Conservation (phyloP, 2,329 filamentous ascomycete species). For the Talaromyces sp. region DNA sequence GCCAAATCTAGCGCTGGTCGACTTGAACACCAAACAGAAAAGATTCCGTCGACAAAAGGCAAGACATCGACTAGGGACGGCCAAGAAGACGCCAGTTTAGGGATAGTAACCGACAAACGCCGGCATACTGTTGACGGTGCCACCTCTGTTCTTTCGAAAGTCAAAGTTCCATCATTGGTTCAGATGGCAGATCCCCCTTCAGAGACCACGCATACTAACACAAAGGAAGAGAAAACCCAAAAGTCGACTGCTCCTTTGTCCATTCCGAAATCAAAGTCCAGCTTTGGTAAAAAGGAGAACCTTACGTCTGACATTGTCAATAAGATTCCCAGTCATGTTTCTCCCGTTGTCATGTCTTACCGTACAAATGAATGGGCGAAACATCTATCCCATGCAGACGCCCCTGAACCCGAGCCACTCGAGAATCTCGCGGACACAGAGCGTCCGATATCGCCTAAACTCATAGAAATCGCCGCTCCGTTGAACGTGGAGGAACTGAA, state of each 20-base stretch:
- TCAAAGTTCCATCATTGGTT: conserved; percentile 3
- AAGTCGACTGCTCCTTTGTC: neutral
- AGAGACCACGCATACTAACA: neutral
- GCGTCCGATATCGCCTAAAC: conserved; percentile 13
- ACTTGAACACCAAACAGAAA: neutral
- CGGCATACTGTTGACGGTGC: conserved; percentile 13
- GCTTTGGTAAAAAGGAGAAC: conserved; percentile 26
- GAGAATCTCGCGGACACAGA: conserved; percentile 30
- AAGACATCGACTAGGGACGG: neutral
- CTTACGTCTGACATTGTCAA: conserved; percentile 46
- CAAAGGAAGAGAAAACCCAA: neutral
- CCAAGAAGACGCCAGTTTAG: neutral
- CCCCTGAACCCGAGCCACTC: conserved; percentile 57
- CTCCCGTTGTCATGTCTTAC: conserved; percentile 75
- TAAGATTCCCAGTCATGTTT: conserved; percentile 67
- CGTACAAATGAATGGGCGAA: conserved; percentile 97
- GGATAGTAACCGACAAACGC: neutral
- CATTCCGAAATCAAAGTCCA: conserved; percentile 17
- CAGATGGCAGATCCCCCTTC: conserved; percentile 5
- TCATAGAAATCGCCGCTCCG: conserved; percentile 58
- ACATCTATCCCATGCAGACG: conserved; percentile 75
- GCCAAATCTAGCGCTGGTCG: neutral
- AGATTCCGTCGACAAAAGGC: neutral
- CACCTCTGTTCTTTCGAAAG: neutral
- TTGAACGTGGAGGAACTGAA: conserved; percentile 65